phyloP scores from a whole-genome alignment of 2,329 filamentous ascomycete genomes.

The Cytospora piceicola region DNA sequence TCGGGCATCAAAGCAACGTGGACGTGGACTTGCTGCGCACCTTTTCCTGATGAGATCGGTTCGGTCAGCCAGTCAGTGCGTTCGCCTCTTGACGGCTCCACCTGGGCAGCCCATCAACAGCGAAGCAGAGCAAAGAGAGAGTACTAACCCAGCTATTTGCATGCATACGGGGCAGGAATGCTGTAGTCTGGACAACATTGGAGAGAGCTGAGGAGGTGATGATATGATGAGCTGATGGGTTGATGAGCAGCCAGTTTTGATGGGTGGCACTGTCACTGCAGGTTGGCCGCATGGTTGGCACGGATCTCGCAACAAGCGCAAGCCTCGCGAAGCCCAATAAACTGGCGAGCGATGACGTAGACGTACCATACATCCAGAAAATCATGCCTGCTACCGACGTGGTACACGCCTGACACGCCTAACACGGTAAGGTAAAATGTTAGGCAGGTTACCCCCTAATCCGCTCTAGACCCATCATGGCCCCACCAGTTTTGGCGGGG shows the following conservation, averaged over 20 bases:
- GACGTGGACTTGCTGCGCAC: neutral
- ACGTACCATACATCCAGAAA: neutral
- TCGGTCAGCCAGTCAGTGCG: too few relatives aligned
- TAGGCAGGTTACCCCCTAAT: neutral
- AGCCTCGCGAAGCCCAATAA: conserved; percentile 16
- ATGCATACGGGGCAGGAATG: too few relatives aligned
- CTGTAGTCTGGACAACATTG: too few relatives aligned
- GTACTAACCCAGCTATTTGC: too few relatives aligned
- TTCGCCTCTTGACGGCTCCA: too few relatives aligned
- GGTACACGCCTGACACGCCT: neutral
- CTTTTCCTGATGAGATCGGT: too few relatives aligned
- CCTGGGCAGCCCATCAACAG: too few relatives aligned
- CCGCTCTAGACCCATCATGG: neutral
- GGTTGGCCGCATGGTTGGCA: neutral
- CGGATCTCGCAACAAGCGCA: neutral
- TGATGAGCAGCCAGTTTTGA: neutral
- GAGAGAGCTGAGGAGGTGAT: too few relatives aligned
- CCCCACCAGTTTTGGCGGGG: conserved; percentile 12
- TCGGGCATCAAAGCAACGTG: neutral
- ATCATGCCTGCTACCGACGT: neutral
- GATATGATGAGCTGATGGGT: too few relatives aligned
- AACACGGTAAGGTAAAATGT: neutral
- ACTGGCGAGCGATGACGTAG: conserved; percentile 27
- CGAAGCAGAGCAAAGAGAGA: too few relatives aligned
- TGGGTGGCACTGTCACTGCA: neutral